Percentiles rank a stretch among this genome's conserved stretches.
Conservation (phyloP, 768 basidiomycete species). For the Porphyrellus cyaneotinctus region DNA sequence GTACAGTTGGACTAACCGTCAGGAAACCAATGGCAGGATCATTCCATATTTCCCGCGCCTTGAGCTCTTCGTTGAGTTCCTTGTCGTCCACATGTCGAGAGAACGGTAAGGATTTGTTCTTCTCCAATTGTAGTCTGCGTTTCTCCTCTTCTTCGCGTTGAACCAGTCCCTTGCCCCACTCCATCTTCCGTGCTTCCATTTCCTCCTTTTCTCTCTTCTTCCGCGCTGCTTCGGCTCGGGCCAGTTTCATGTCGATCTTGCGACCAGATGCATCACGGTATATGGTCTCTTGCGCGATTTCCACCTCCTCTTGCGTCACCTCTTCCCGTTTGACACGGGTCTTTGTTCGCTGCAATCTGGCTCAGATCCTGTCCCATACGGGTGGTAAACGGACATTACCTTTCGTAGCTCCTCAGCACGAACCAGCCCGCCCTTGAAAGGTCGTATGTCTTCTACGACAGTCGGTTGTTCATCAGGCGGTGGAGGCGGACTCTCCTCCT, state of each 20-base stretch:
- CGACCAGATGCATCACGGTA: conserved; percentile 89
- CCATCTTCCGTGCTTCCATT: conserved; percentile 87
- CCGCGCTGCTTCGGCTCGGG: conserved; percentile 78
- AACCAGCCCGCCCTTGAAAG: conserved; percentile 73
- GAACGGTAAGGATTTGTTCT: conserved; percentile 60
- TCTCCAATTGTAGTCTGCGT: conserved; percentile 60
- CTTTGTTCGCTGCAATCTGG: conserved; percentile 35
- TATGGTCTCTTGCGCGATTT: conserved; percentile 80
- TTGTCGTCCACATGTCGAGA: conserved; percentile 79
- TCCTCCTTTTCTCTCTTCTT: conserved; percentile 80
- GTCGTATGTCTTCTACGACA: conserved; percentile 43
- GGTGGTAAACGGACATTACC: conserved; percentile 21
- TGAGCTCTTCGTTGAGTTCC: conserved; percentile 81
- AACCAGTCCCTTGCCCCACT: conserved; percentile 96
- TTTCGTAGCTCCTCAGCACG: conserved; percentile 72
- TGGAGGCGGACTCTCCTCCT: conserved; percentile 49
- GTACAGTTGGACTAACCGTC: conserved; percentile 50
- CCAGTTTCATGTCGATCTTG: conserved; percentile 85
- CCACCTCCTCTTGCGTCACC: conserved; percentile 45
- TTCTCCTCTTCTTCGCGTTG: conserved; percentile 80
- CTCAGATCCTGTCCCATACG: not conserved
- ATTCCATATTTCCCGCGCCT: conserved; percentile 84
- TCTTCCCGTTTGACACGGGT: conserved; percentile 32
- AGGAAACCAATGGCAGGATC: conserved; percentile 97
- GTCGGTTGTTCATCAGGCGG: conserved; percentile 67